A percentile compares a stretch with the other conserved stretches of the same genome.
phyloP scores from a whole-genome alignment of 441 rosid species.

The Flueggea neowawraea region DNA sequence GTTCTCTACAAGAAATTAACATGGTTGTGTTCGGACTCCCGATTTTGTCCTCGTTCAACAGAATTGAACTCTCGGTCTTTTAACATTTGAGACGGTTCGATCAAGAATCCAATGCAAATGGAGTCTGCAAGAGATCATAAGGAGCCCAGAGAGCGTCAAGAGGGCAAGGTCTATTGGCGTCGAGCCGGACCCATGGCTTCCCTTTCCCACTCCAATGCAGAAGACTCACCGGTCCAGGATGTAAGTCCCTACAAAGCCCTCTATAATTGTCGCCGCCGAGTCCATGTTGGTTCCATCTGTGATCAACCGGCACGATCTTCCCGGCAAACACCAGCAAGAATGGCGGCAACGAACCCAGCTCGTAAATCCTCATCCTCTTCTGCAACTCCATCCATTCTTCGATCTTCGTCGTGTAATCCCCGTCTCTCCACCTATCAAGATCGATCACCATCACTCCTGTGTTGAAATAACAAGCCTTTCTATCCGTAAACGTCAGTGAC shows the following conservation, averaged over 20 bases:
- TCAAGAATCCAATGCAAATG: constrained; percentile 69
- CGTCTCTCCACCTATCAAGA: constrained; percentile 74
- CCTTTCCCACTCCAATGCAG: constrained; percentile 99
- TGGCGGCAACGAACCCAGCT: constrained; percentile 87
- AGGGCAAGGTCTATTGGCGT: constrained; percentile 84
- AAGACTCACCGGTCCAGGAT: constrained; percentile 90
- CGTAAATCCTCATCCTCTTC: constrained; percentile 80
- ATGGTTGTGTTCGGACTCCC: background rate
- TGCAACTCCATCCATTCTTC: constrained; percentile 98
- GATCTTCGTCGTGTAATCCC: constrained; percentile 72
- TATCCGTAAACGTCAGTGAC: constrained; percentile 60
- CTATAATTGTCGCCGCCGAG: constrained; percentile 85
- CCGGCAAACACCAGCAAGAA: constrained; percentile 85
- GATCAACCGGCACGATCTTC: constrained; percentile 68
- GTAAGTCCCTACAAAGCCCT: constrained; percentile 79
- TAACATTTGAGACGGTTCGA: background rate
- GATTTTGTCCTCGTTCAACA: constrained; percentile 14
- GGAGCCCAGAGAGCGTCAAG: constrained; percentile 95
- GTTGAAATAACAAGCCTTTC: constrained; percentile 80
- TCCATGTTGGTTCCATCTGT: constrained; percentile 94
- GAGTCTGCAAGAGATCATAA: constrained; percentile 79
- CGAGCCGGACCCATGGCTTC: constrained; percentile 94
- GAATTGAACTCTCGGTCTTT: constrained; percentile 7
- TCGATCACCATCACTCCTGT: constrained; percentile 92
- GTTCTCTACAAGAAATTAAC: no score